Base-by-base conservation (phyloP, 2,329 filamentous ascomycete species). In the Alternaria ventricosa region DNA sequence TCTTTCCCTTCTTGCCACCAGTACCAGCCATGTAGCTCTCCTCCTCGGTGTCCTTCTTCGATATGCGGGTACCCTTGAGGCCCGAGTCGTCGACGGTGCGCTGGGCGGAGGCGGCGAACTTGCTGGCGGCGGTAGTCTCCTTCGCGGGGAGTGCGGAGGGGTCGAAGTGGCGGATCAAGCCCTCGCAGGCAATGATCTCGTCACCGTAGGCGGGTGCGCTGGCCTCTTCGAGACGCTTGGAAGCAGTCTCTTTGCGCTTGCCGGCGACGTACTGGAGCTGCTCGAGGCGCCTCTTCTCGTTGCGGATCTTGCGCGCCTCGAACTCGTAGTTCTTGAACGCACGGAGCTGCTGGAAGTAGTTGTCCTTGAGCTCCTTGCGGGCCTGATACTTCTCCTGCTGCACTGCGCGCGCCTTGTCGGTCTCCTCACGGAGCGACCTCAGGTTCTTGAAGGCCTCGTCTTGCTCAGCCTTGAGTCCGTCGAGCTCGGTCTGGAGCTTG, bases 401-500 rank as follows among this genome's bases (percentile, higher is more conserved):
- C 79, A 96, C 90, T 63, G 88, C 88, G 75, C 96, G 91, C 56
- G 96, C 88, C 84, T 90, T 93, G 79, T 89, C 90, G 67, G 92
- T 90, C 84, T 97, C 92, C 74, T 97, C 95, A 60, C 92, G 90
- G 67, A 98, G 89, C 60, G 87, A 82, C 72, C 93, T 94, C 64
- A 97, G 84, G 84, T 89, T 92, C 87, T 97, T 96, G 88, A 91
- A 97, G 36, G 90, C 93, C 71, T 91, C 89, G 76, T 98, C 94
- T 82, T 97, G 93, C 84, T 97, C 92, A 51, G 91, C 91, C 85
- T 96, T 97, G 84, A 99, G 92, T 64, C 84, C 81, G 79, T 98
- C 94, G 56, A 98, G 86, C 84, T 99, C 94, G 71, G 90, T 88
- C 84, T 96, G 92, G 77, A 97, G 89, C 80, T 88, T 88, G 77